Evolutionary conservation across 2,329 filamentous ascomycete species (phyloP).

Genomic region (Colletotrichum chlorophyti): DNA sequence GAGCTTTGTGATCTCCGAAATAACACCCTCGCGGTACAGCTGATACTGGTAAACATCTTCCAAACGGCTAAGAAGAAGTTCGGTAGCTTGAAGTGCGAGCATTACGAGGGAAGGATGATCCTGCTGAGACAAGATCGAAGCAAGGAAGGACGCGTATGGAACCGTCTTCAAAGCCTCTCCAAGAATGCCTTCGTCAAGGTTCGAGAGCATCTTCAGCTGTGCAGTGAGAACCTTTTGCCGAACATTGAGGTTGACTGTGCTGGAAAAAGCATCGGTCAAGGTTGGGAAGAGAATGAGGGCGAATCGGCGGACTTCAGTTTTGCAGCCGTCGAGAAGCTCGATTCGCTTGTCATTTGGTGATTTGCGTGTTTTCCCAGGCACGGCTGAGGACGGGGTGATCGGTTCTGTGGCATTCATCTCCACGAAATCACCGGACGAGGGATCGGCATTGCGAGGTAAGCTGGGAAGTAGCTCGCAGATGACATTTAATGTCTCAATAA

Average conservation of each 20-base stretch:
- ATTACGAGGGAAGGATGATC: constrained; percentile 90
- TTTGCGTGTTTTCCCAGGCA: constrained; percentile 51
- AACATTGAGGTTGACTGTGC: constrained; percentile 93
- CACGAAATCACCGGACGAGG: constrained; percentile 49
- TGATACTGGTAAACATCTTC: constrained; percentile 93
- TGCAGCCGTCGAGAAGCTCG: constrained; percentile 83
- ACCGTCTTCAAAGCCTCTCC: constrained; percentile 86
- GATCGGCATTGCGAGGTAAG: constrained; percentile 63
- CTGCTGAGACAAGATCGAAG: constrained; percentile 93
- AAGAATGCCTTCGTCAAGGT: constrained; percentile 85
- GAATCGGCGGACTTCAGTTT: constrained; percentile 86
- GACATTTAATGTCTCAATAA: constrained; percentile 96
- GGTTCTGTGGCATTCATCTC: constrained; percentile 49
- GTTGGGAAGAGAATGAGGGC: constrained; percentile 93
- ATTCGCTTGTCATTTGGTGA: constrained; percentile 80
- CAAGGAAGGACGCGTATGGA: constrained; percentile 93
- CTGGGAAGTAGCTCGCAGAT: constrained; percentile 92
- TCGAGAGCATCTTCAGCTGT: constrained; percentile 98
- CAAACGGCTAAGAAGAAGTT: constrained; percentile 83
- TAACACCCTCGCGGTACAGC: constrained; percentile 95
- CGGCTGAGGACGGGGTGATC: constrained; percentile 46
- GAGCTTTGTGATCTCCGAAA: constrained; percentile 86
- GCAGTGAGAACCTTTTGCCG: constrained; percentile 93
- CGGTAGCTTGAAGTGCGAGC: constrained; percentile 86
- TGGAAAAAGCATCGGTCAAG: constrained; percentile 94